Conservation (phyloP, 495 filamentous ascomycete genomes). For the Xylaria telfairii region DNA sequence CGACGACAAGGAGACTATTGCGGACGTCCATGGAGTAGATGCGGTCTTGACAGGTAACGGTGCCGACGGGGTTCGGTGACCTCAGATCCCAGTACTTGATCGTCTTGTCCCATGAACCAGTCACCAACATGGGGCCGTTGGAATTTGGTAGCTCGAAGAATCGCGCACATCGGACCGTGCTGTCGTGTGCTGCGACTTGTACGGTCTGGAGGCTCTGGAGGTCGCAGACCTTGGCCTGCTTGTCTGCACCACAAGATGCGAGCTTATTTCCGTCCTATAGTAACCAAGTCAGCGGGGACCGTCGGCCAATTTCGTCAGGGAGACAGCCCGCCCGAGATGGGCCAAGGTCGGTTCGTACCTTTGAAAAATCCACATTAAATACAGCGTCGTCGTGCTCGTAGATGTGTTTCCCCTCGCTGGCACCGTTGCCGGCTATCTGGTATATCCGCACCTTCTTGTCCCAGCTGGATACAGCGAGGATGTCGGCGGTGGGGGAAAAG, state of each 20-base stretch:
- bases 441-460: slow-evolving; percentile 95
- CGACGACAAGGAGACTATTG: slow-evolving; percentile 78
- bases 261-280: slow-evolving; percentile 65
- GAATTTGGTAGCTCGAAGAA: slow-evolving; percentile 67
- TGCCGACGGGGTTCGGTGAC: slow-evolving; percentile 63
- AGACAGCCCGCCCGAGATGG: background rate
- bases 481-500: slow-evolving; percentile 79
- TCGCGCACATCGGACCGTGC: slow-evolving; percentile 72
- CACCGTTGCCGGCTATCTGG: slow-evolving; percentile 74
- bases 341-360: slow-evolving; percentile 58
- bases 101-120: slow-evolving; percentile 90
- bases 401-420: slow-evolving; percentile 76
- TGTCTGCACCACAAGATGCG: slow-evolving; percentile 76
- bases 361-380: slow-evolving; percentile 80
- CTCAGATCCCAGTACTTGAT: slow-evolving; percentile 91
- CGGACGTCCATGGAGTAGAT: slow-evolving; percentile 88
- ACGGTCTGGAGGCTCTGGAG: slow-evolving; percentile 59
- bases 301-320: background rate
- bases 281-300: slow-evolving; percentile 21
- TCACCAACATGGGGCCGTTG: slow-evolving; percentile 69
- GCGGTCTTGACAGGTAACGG: slow-evolving; percentile 74
- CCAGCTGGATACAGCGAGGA: slow-evolving; percentile 88
- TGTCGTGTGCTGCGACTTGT: slow-evolving; percentile 76
- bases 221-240: slow-evolving; percentile 77
- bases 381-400: slow-evolving; percentile 81